Percentiles rank a stretch among this genome's conserved stretches.
Evolutionary conservation across 2,329 filamentous ascomycete species (phyloP).

Genomic region (Ophiostoma tasmaniense): DNA sequence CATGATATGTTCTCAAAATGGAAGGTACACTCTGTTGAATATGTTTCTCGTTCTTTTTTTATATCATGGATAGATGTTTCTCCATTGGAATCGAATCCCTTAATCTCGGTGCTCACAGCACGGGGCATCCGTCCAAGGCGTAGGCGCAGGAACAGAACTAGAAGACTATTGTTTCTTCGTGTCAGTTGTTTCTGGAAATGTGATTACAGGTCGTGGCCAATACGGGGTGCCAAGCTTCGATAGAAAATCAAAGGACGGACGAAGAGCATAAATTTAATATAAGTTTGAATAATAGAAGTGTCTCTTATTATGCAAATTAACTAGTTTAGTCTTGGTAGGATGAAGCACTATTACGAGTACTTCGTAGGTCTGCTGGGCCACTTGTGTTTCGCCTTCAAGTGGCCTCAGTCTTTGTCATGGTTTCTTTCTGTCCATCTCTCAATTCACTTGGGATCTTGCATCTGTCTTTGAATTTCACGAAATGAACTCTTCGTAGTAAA

Average conservation of each 20-base stretch:
- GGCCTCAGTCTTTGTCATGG: background rate
- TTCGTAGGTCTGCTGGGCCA: background rate
- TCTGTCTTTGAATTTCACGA: background rate
- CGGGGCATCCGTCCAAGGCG: background rate
- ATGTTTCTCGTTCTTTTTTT: background rate
- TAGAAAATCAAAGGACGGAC: background rate
- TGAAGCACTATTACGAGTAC: background rate
- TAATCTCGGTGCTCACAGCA: background rate
- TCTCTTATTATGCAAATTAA: background rate
- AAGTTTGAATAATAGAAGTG: background rate
- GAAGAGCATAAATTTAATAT: background rate
- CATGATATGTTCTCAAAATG: background rate
- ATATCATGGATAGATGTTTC: background rate
- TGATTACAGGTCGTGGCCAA: background rate
- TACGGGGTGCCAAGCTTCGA: background rate
- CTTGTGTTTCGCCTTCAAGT: background rate
- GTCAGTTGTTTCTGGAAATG: background rate
- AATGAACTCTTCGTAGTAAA: background rate
- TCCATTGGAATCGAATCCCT: background rate
- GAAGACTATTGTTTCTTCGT: background rate
- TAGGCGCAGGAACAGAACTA: background rate
- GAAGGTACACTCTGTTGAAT: background rate
- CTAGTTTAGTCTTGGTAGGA: background rate
- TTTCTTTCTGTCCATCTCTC: background rate
- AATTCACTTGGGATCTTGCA: background rate